phyloP scores from a whole-genome alignment of 2,329 filamentous ascomycete genomes.

The Fusarium sp. region DNA sequence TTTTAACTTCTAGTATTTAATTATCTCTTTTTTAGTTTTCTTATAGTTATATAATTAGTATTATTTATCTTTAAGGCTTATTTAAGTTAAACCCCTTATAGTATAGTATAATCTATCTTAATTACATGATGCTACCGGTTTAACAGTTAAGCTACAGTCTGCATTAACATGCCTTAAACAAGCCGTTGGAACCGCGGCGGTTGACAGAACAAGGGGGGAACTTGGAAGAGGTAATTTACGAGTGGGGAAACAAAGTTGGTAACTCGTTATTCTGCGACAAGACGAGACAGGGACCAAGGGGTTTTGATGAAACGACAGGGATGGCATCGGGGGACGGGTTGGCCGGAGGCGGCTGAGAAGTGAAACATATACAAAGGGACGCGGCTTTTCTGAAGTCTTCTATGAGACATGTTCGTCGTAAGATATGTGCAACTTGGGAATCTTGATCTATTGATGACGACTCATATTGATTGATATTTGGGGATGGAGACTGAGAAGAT shows the following conservation, averaged over 20 bases:
- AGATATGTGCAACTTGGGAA: not conserved
- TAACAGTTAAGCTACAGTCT: too few relatives aligned
- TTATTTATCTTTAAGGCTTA: too few relatives aligned
- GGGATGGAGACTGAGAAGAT: not conserved
- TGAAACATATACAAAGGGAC: slow-evolving; percentile 17
- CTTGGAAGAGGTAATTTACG: slow-evolving; percentile 4
- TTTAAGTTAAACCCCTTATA: too few relatives aligned
- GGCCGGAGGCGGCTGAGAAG: slow-evolving; percentile 14
- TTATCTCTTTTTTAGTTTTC: too few relatives aligned
- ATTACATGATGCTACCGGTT: too few relatives aligned
- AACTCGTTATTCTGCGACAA: slow-evolving; percentile 31
- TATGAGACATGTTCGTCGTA: not conserved
- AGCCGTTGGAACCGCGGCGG: not conserved
- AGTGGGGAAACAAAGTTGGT: slow-evolving; percentile 10
- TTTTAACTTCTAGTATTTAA: too few relatives aligned
- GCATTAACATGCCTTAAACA: not conserved
- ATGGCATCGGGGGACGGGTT: slow-evolving; percentile 4
- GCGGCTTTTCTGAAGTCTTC: not conserved
- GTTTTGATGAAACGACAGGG: slow-evolving; percentile 31
- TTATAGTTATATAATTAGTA: too few relatives aligned
- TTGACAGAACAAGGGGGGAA: not conserved
- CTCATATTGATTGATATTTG: not conserved
- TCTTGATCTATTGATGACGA: not conserved
- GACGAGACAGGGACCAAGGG: slow-evolving; percentile 22
- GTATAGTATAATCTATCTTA: too few relatives aligned